Base-by-base conservation (phyloP, 352 stramenopile species). In the Halophytophthora batemanensis region DNA sequence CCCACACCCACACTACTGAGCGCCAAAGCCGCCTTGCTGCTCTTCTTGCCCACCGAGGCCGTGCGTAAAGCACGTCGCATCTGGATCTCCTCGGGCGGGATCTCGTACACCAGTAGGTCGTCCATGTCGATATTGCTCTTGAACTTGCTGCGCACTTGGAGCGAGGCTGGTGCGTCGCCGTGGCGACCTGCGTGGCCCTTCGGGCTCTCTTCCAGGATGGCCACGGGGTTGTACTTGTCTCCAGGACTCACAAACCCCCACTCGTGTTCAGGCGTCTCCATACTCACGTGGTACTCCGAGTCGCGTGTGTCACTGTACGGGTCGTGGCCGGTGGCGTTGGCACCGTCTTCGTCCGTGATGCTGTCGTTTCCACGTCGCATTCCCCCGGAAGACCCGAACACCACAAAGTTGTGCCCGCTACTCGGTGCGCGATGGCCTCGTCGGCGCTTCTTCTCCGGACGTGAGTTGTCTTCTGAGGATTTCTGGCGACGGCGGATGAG, bases 91-190 rank as follows among this genome's bases (percentile, higher is more conserved):
- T 87, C 77, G 7, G 79, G 61, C 7, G 79, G 77, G 25, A 90
- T 90, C 54, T 90, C 79, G 43, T 74, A 90, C 45, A 87, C 79
- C 6, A 90, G 66, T 15, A 90, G 53, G 35, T 90, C 79, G 25
- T 90, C 79, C 18, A 87, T 41, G 21, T 79, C 56, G 33, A 74
- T 71, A 29, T 77, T 77, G 25, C 65, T 74, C 28, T 78, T 77
- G 23, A 70, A 59, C 31, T 69, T 76, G 29, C 63, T 72, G 34
- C 63, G 63, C 6, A 28, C 50, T 23, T 72, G 63, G n/a, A 72
- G 54, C 7, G 63, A 72, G 19, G 52, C 50, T 7, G 59, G 65
- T 29, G 59, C 69, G 11, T 58, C 59, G 25, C 63, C 54, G 21
- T 58, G 50, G 33, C 52, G 57, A 40, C 38, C 29, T 35, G 6